Percentiles rank a stretch among this genome's conserved stretches.
Conservation (phyloP, 768 basidiomycete species). For the Mrakia blollopis region DNA sequence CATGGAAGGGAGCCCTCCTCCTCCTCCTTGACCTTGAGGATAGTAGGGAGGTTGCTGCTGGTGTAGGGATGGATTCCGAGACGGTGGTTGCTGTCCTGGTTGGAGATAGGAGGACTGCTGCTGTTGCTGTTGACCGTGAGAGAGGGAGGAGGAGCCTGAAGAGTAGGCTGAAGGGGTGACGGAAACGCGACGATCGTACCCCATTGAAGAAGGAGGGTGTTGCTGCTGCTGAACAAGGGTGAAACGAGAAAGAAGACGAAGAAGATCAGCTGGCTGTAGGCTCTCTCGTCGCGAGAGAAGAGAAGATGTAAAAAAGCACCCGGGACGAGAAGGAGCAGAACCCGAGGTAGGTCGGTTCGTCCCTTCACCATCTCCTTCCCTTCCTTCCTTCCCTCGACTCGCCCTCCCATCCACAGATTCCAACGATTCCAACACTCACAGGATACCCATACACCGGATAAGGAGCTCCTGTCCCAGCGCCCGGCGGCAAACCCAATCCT, state of each 20-base stretch:
- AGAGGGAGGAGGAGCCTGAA: neutral
- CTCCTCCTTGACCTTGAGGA: neutral
- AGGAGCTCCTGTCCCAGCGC: neutral
- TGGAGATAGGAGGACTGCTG: neutral
- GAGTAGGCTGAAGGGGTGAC: conserved; percentile 17
- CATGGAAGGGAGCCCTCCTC: neutral
- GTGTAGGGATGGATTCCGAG: neutral
- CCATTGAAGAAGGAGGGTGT: conserved; percentile 3
- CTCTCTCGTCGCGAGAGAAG: neutral
- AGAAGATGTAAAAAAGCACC: neutral
- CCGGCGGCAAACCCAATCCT: conserved; percentile 16
- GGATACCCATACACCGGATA: conserved; percentile 22
- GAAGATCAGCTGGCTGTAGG: neutral
- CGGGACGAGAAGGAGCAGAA: neutral
- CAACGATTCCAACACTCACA: neutral
- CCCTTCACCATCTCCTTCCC: neutral
- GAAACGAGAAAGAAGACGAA: no score
- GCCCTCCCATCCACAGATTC: no score
- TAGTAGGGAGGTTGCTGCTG: neutral
- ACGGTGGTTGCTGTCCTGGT: neutral
- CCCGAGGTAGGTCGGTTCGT: neutral
- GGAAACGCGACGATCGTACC: conserved; percentile 22
- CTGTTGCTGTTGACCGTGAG: conserved; percentile 7
- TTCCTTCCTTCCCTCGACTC: neutral
- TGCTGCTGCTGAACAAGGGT: neutral